phyloP scores from a whole-genome alignment of 1,284 basidiomycete genomes.

The Tilletia indica region DNA sequence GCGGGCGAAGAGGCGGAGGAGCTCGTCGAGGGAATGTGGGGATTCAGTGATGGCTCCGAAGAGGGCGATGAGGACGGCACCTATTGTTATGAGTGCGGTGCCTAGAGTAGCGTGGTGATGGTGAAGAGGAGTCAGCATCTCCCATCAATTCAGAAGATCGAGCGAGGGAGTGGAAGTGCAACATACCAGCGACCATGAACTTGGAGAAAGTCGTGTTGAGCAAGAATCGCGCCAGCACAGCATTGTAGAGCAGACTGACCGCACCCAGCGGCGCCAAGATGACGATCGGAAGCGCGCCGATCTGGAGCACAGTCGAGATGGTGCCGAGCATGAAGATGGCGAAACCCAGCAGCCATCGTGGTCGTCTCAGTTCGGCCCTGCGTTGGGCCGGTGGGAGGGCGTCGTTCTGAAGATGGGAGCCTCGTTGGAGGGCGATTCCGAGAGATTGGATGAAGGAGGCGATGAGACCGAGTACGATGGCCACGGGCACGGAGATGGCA shows the following conservation, averaged over 20 bases:
- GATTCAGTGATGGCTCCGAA: constrained; percentile 91
- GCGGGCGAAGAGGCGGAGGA: constrained; percentile 74
- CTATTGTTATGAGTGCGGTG: constrained; percentile 80
- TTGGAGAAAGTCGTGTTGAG: constrained; percentile 82
- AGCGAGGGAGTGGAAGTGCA: no score
- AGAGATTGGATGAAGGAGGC: constrained; percentile 87
- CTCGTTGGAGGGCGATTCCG: constrained; percentile 86
- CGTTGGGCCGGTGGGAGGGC: constrained; percentile 63
- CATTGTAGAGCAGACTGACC: constrained; percentile 88
- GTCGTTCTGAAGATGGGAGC: constrained; percentile 87
- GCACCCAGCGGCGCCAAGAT: constrained; percentile 73
- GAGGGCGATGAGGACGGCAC: constrained; percentile 83
- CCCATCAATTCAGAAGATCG: no score
- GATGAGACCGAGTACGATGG: constrained; percentile 68
- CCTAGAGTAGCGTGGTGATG: constrained; percentile 51
- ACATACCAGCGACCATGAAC: constrained; percentile 70
- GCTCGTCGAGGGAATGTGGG: constrained; percentile 82
- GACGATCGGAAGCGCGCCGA: constrained; percentile 70
- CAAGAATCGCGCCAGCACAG: constrained; percentile 81
- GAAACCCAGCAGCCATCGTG: constrained; percentile 65
- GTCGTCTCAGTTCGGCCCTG: constrained; percentile 44
- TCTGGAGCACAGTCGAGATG: constrained; percentile 85
- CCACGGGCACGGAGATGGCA: constrained; percentile 34
- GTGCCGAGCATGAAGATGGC: constrained; percentile 69
- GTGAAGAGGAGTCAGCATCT: no score